These are phyloP conservation scores for Cystobasidiaceae sp. DNA, from an alignment of 1,284 basidiomycete genomes.

Conservation along the genomic window DNA sequence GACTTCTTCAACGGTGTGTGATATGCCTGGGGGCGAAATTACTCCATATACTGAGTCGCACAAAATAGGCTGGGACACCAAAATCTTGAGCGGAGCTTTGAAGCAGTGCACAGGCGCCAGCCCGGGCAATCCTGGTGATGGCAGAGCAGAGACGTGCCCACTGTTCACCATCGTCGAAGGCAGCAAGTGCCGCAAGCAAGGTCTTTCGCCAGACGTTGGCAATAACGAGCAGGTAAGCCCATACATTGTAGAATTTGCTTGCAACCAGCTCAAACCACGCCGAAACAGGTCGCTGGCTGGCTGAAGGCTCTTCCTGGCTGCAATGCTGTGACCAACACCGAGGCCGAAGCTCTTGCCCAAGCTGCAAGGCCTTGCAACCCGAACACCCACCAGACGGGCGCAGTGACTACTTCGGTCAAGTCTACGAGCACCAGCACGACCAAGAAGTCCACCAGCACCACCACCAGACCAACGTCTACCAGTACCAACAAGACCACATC, in stretches of 20 bases:
- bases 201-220: not conserved
- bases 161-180: not conserved
- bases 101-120: not conserved
- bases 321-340: not conserved
- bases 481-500: too few relatives aligned
- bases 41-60: not conserved
- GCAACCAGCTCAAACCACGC: not conserved
- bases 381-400: too few relatives aligned
- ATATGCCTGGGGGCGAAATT: not conserved
- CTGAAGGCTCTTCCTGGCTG: not conserved
- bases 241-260: not conserved
- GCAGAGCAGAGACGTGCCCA: constrained; percentile 1
- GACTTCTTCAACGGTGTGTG: constrained; percentile 3
- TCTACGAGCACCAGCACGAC: too few relatives aligned
- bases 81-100: not conserved
- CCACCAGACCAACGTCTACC: too few relatives aligned
- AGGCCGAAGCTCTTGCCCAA: constrained; percentile 1
- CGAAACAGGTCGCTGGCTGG: not conserved
- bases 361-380: not conserved
- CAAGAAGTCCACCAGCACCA: too few relatives aligned
- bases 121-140: not conserved
- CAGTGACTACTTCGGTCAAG: too few relatives aligned
- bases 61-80: not conserved
- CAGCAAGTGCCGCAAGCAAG: not conserved
- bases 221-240: not conserved